A percentile compares a stretch with the other conserved stretches of the same genome.
Conservation (phyloP, 495 filamentous ascomycete genomes). For the Aspergillus leporis region DNA sequence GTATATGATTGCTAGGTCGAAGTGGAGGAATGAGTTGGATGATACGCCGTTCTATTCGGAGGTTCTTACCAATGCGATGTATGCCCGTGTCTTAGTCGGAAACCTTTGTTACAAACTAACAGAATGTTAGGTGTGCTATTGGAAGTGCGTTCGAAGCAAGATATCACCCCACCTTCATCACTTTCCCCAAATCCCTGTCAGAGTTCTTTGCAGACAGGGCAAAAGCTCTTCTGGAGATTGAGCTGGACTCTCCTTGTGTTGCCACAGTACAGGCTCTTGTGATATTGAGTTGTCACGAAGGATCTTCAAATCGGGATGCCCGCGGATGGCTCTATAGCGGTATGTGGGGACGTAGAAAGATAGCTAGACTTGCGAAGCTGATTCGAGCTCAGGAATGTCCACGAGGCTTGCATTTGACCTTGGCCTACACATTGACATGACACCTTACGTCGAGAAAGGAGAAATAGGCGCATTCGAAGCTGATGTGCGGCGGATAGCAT, state of each 20-base stretch:
- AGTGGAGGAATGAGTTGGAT: constrained; percentile 44
- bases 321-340: constrained; percentile 54
- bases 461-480: constrained; percentile 46
- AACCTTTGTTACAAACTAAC: not conserved
- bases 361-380: constrained; percentile 1
- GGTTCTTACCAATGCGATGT: constrained; percentile 53
- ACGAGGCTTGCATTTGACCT: constrained; percentile 53
- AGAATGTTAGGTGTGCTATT: constrained; percentile 43
- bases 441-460: constrained; percentile 44
- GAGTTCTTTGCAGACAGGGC: constrained; percentile 54
- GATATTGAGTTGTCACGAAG: constrained; percentile 49
- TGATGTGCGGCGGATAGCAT: constrained; percentile 44
- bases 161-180: constrained; percentile 48
- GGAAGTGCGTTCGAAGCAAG: constrained; percentile 49
- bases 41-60: constrained; percentile 52
- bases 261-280: constrained; percentile 53
- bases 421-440: constrained; percentile 50
- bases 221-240: constrained; percentile 49
- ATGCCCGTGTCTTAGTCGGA: constrained; percentile 8
- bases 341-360: constrained; percentile 11
- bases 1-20: constrained; percentile 41
- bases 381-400: constrained; percentile 42
- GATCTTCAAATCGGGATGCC: constrained; percentile 47
- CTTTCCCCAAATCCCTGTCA: constrained; percentile 46
- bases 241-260: constrained; percentile 50